Base-by-base conservation (phyloP, 768 basidiomycete species). In the Naganishia onofrii region DNA sequence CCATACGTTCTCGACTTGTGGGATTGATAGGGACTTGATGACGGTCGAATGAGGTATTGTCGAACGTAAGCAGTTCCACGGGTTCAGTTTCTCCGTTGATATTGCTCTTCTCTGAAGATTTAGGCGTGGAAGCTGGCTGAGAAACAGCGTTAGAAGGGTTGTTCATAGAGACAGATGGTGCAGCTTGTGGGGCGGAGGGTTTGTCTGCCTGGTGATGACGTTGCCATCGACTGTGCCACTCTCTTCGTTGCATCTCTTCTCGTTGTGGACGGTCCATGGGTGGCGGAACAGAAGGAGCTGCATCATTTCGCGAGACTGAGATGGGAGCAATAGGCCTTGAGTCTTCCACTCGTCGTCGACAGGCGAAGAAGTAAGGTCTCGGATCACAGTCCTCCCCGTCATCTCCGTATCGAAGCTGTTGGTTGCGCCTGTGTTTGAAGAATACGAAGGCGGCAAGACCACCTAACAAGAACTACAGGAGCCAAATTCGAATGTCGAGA, bases 211-310 rank as follows among this genome's bases (percentile, higher is more conserved):
- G 8, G 3, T 42, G 19, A 26, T n/a, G 23, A n/a, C 15, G 9
- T n/a, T 21, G 60, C 38, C 36, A 63, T 46, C 60, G 60, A 15
- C 23, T 29, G 28, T 42, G 60, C 60, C 60, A 63, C 36, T 63
- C 38, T 17, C 38, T 23, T 1, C 34, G 23, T 46, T 28, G 23
- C 21, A 3, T 6, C 15, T 34, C 38, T 28, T 6, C 13, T 21
- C 60, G 26, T 2, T 26, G 42, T 2, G 13, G 5, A n/a, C 23
- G 36, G 19, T 34, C 15, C 5, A 2, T 17, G 29, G 13, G 29
- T 26, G 38, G 23, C 36, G 36, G 15, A 42, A 42, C 36, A 38
- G 42, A 15, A 34, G 21, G 36, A 13, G 6, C 12, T 1, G 32
- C 1, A n/a, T 34, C 31, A 13, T 23, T 8, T 31, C 9, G 2